Percentiles rank a stretch among this genome's conserved stretches.
Evolutionary conservation across 73 alveolate species (phyloP).

Genomic region (Effrenium voratum): DNA sequence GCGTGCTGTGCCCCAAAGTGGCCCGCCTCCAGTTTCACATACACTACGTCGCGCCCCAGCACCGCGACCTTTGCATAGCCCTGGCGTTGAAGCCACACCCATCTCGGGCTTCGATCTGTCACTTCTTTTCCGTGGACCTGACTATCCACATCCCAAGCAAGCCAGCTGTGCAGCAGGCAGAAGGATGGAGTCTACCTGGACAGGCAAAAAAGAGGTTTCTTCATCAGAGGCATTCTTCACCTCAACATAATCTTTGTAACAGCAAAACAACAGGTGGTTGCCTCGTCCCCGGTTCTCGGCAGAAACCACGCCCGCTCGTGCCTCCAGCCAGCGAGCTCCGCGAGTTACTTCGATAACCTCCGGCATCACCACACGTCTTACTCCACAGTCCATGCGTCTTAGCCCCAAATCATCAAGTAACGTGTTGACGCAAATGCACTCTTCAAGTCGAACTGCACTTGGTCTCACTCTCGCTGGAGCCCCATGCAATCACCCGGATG

Average conservation of each 20-base stretch:
- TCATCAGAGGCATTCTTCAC: background rate
- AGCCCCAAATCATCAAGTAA: background rate
- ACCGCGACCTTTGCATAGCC: constrained; percentile 81
- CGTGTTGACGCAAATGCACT: background rate
- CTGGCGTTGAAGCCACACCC: too few relatives aligned
- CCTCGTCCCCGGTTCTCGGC: too few relatives aligned
- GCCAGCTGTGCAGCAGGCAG: constrained; percentile 3
- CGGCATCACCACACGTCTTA: background rate
- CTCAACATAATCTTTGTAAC: background rate
- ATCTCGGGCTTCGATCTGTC: too few relatives aligned
- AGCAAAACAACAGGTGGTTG: too few relatives aligned
- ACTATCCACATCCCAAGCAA: background rate
- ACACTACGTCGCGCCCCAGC: constrained; percentile 79
- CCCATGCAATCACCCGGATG: constrained; percentile 34
- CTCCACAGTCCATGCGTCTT: background rate
- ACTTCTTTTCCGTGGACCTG: background rate
- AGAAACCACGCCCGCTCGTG: too few relatives aligned
- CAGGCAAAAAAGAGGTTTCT: background rate
- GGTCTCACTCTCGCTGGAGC: background rate
- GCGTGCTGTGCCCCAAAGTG: too few relatives aligned
- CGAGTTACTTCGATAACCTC: constrained; percentile 73
- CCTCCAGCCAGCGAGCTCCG: constrained; percentile 87
- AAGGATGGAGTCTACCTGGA: constrained; percentile 51
- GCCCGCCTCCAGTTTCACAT: constrained; percentile 51
- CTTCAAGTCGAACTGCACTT: too few relatives aligned